Base-by-base conservation (phyloP, 148 eudicot species). In the Simmondsia chinensis region DNA sequence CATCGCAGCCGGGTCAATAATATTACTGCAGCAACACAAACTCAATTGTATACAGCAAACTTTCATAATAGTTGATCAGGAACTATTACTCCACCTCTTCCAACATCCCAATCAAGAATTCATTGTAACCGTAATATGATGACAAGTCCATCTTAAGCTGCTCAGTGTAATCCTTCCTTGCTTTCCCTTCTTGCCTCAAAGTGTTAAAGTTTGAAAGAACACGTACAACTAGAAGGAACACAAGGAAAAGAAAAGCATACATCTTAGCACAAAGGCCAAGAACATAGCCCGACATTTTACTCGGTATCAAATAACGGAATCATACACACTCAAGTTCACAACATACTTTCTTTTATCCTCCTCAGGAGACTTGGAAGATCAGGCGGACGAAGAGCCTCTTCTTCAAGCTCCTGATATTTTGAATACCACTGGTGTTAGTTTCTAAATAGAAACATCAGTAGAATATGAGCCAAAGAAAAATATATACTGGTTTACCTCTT, bases 41-140 rank as follows among this genome's bases (percentile, higher is more conserved):
- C 20, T 41, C 23, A 21, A 25, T 6, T 10, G 26, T 3, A 26
- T 17, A 42, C 48, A 33, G 16, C 10, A 30, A 13, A 2, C n/a
- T n/a, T n/a, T n/a, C n/a, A n/a, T n/a, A n/a, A n/a, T n/a, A n/a
- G n/a, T n/a, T n/a, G n/a, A n/a, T n/a, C n/a, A n/a, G n/a, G n/a
- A n/a, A n/a, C n/a, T 43, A 32, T 25, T 39, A 48, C 23, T 33
- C 39, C 46, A 89, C 97, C 93, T 84, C 95, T 50, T 76, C 72
- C 52, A 89, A 56, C 54, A 71, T 48, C 34, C 58, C 84, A 63
- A 89, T 81, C 22, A 89, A 61, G 66, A 81, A 89, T 8, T 85
- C 95, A 61, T 89, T 89, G 70, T 85, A 84, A 8, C 95, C 97
- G 65, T 84, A 89, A 44, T 85, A 89, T 24, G 95, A 64, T 42